Conservation (phyloP, 108 stramenopile genomes). For the Mayamaea pseudoterrestris region DNA sequence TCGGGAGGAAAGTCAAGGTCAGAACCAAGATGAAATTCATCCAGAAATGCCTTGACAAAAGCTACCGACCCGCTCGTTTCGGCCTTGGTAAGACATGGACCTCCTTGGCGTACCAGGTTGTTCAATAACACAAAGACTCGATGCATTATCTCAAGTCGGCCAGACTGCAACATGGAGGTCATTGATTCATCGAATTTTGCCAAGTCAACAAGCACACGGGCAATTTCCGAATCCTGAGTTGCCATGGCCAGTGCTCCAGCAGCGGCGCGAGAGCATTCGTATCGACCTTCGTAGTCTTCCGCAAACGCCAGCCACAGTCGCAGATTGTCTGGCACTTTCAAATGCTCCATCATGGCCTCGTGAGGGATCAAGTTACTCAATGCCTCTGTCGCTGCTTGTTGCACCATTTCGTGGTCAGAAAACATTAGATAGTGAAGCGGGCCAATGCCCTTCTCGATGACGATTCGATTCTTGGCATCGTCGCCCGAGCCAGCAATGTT, state of each 20-base stretch:
- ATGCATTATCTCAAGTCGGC: conserved; percentile 77
- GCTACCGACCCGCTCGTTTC: conserved; percentile 40
- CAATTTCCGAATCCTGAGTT: conserved; percentile 23
- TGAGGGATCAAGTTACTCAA: conserved; percentile 84
- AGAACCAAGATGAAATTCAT: conserved; percentile 42
- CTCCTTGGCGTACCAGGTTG: conserved; percentile 55
- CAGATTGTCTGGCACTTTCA: conserved; percentile 66
- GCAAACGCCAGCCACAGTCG: conserved; percentile 84
- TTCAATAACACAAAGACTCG: conserved; percentile 48
- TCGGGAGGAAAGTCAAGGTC: conserved; percentile 44
- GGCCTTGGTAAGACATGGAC: conserved; percentile 30
- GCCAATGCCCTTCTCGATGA: conserved; percentile 71
- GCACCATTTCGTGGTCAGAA: conserved; percentile 88
- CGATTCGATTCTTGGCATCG: conserved; percentile 79
- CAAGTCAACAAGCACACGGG: conserved; percentile 11
- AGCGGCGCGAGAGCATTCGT: conserved; percentile 75
- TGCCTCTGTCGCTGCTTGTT: conserved; percentile 92
- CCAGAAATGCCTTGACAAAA: conserved; percentile 61
- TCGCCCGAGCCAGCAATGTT: conserved; percentile 84
- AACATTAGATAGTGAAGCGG: conserved; percentile 85
- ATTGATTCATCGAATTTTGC: conserved; percentile 42
- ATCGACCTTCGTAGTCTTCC: conserved; percentile 61
- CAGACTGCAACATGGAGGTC: conserved; percentile 47
- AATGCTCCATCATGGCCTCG: conserved; percentile 58
- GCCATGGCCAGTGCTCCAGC: conserved; percentile 83